These are phyloP conservation scores for Phaeosphaeriaceae sp. DNA, from an alignment of 2,329 filamentous ascomycete genomes.

Conservation along the genomic window DNA sequence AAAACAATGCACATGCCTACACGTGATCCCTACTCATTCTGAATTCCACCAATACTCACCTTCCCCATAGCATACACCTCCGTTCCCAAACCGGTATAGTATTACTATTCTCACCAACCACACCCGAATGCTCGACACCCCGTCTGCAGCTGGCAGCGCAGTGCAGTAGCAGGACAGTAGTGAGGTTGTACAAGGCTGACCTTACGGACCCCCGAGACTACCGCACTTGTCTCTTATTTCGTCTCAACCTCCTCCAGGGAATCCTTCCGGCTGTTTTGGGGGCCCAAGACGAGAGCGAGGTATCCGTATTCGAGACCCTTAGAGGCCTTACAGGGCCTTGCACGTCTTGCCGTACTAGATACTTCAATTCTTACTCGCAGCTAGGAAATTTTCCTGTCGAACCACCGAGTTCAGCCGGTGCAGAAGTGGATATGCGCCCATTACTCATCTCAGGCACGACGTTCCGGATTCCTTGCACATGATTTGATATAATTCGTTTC, in stretches of 20 bases:
- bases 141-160: neutral
- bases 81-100: slow-evolving; percentile 22
- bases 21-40: slow-evolving; percentile 19
- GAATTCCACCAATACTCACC: slow-evolving; percentile 15
- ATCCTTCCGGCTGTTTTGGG: slow-evolving; percentile 21
- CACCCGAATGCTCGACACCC: slow-evolving; percentile 12
- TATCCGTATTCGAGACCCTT: too few species aligned
- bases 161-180: neutral
- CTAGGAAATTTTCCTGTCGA: slow-evolving; percentile 27
- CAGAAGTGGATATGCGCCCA: slow-evolving; percentile 10
- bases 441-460: slow-evolving; percentile 36
- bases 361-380: slow-evolving; percentile 9
- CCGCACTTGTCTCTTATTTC: slow-evolving; percentile 23
- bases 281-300: slow-evolving; percentile 10
- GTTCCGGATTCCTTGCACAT: slow-evolving; percentile 29
- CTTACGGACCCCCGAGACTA: slow-evolving; percentile 23
- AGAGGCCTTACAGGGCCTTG: slow-evolving; percentile 8
- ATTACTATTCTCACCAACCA: slow-evolving; percentile 5
- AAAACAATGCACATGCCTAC: slow-evolving; percentile 13
- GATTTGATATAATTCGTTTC: neutral
- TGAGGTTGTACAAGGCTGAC: slow-evolving; percentile 27
- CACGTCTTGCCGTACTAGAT: slow-evolving; percentile 6
- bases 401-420: slow-evolving; percentile 26
- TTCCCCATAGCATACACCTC: slow-evolving; percentile 18
- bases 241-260: slow-evolving; percentile 12